These are phyloP conservation scores for Lipomyces spencermartinsiae DNA, from an alignment of 805 yeast species.

Conservation along the genomic window DNA sequence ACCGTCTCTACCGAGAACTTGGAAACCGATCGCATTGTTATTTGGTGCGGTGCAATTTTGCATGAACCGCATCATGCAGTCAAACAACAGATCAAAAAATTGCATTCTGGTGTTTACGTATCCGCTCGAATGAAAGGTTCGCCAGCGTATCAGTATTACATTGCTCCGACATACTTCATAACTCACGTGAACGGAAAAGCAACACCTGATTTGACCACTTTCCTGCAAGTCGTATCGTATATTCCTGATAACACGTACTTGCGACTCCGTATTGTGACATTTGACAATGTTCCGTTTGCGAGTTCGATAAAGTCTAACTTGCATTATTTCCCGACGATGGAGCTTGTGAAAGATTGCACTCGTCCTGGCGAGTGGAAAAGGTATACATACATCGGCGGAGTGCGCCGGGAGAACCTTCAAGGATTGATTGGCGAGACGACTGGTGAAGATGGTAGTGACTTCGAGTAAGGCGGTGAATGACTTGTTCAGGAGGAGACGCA, in stretches of 20 bases:
- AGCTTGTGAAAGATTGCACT: slow-evolving; percentile 43
- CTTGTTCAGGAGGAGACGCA: not conserved
- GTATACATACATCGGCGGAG: slow-evolving; percentile 27
- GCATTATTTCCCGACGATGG: slow-evolving; percentile 77
- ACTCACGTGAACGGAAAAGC: slow-evolving; percentile 84
- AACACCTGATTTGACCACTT: slow-evolving; percentile 72
- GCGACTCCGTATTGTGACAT: slow-evolving; percentile 78
- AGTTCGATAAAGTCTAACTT: slow-evolving; percentile 84
- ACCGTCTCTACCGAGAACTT: slow-evolving; percentile 65
- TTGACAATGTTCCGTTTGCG: slow-evolving; percentile 87
- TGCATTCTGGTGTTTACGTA: slow-evolving; percentile 86
- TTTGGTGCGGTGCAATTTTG: slow-evolving; percentile 83
- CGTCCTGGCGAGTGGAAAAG: slow-evolving; percentile 28
- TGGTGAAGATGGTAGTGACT: slow-evolving; percentile 1
- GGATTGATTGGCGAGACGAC: not conserved
- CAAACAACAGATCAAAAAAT: slow-evolving; percentile 74
- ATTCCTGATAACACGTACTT: slow-evolving; percentile 83
- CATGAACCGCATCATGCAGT: slow-evolving; percentile 95
- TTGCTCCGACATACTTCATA: slow-evolving; percentile 80
- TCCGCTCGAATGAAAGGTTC: slow-evolving; percentile 78
- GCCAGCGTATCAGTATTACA: slow-evolving; percentile 82
- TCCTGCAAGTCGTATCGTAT: slow-evolving; percentile 66
- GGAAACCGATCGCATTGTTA: slow-evolving; percentile 68
- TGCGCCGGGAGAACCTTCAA: slow-evolving; percentile 8
- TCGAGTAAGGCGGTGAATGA: not conserved